Percentiles rank a stretch among this genome's conserved stretches.
Evolutionary conservation across 2,329 filamentous ascomycete species (phyloP).

Genomic region (Scedosporium aurantiacum): DNA sequence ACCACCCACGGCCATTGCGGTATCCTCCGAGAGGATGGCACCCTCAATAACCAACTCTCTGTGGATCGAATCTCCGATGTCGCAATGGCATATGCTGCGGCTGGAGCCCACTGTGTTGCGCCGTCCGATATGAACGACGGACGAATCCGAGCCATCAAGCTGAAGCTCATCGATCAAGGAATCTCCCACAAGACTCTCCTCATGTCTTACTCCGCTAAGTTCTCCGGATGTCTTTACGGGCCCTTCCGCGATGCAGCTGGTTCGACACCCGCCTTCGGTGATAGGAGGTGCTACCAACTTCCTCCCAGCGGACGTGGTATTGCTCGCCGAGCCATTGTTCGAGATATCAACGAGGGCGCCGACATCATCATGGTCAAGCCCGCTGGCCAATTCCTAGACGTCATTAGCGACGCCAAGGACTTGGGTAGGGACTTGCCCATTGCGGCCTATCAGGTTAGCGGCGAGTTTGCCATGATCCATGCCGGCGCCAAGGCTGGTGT

Average conservation of each 20-base stretch:
- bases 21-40: conserved; percentile 85
- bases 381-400: conserved; percentile 88
- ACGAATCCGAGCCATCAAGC: conserved; percentile 91
- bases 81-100: conserved; percentile 93
- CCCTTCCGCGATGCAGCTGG: conserved; percentile 95
- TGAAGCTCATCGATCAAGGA: conserved; percentile 91
- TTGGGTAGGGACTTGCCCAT: conserved; percentile 84
- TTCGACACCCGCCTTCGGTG: conserved; percentile 81
- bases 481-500: conserved; percentile 92
- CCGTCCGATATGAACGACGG: conserved; percentile 99
- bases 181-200: conserved; percentile 83
- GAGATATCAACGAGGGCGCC: conserved; percentile 87
- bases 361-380: conserved; percentile 99
- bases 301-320: conserved; percentile 86
- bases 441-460: conserved; percentile 92
- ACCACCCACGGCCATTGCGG: conserved; percentile 97
- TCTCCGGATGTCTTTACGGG: conserved; percentile 90
- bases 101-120: conserved; percentile 91
- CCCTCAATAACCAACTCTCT: conserved; percentile 83
- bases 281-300: conserved; percentile 93
- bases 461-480: conserved; percentile 97
- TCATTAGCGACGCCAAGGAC: conserved; percentile 95
- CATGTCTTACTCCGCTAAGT: conserved; percentile 98
- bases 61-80: conserved; percentile 94
- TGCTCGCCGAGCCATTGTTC: conserved; percentile 75